These are phyloP conservation scores for Lactuca saligna DNA, from an alignment of 129 eudicot genomes.

Conservation along the genomic window DNA sequence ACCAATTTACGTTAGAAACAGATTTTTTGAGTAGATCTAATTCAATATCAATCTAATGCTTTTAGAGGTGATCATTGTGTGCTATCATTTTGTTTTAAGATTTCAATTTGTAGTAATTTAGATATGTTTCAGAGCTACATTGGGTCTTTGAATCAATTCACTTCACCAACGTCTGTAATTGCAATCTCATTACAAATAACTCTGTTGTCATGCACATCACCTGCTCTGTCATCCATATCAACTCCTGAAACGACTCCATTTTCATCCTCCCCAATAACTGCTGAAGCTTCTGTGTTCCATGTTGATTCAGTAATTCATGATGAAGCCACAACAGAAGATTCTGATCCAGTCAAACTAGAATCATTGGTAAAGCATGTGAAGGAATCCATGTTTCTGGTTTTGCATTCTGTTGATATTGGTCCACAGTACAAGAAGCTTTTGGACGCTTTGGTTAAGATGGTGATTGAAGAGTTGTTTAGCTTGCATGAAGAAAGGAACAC, in stretches of 20 bases:
- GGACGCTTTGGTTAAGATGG: conserved; percentile 25
- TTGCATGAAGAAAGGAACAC: conserved; percentile 25
- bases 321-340: conserved; percentile 6
- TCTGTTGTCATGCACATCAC: not conserved
- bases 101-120: conserved; percentile 11
- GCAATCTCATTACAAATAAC: conserved; percentile 1
- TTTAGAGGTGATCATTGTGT: not conserved
- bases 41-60: not conserved
- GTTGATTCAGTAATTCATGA: not conserved
- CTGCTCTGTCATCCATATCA: conserved; percentile 9
- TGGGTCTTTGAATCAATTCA: conserved; percentile 25
- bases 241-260: conserved; percentile 22
- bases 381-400: conserved; percentile 22
- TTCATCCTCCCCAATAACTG: conserved; percentile 4
- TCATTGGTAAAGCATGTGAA: conserved; percentile 24
- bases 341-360: conserved; percentile 18
- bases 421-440: conserved; percentile 28
- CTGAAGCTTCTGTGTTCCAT: conserved; percentile 2
- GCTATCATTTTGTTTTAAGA: not conserved
- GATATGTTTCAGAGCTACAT: conserved; percentile 34
- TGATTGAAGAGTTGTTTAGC: conserved; percentile 30
- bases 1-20: not conserved
- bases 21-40: not conserved
- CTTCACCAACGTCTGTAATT: conserved; percentile 21
- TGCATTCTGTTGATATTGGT: conserved; percentile 28